Evolutionary conservation across 768 basidiomycete genomes (phyloP).

Genomic region (Phanerochaete carnosa): DNA sequence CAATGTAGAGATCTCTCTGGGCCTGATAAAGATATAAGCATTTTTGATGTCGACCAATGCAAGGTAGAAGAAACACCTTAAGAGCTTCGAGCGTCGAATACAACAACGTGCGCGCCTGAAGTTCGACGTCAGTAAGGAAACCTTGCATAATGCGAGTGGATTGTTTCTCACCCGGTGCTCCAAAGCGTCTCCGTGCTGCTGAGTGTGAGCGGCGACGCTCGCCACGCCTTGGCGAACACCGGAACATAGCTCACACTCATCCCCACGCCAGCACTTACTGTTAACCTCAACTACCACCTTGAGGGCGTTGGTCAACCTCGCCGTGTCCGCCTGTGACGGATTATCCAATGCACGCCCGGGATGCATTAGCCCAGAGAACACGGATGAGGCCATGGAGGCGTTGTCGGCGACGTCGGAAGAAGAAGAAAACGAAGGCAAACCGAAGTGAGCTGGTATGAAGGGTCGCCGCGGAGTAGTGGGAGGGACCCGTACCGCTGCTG

Average conservation of each 20-base stretch:
- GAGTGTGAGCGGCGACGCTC: slow-evolving; percentile 63
- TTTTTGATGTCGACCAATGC: background rate
- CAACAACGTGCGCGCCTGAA: slow-evolving; percentile 58
- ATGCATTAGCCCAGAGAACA: slow-evolving; percentile 17
- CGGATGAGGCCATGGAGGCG: slow-evolving; percentile 22
- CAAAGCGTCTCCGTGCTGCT: slow-evolving; percentile 68
- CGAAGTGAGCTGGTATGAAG: slow-evolving; percentile 69
- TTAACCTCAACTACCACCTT: slow-evolving; percentile 76
- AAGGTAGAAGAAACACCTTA: slow-evolving; percentile 46
- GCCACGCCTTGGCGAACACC: slow-evolving; percentile 74
- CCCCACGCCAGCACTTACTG: slow-evolving; percentile 80
- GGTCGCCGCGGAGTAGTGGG: slow-evolving; percentile 53
- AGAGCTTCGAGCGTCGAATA: slow-evolving; percentile 72
- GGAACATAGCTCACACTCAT: slow-evolving; percentile 74
- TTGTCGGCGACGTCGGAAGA: slow-evolving; percentile 15
- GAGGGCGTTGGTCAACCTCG: slow-evolving; percentile 79
- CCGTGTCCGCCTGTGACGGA: slow-evolving; percentile 68
- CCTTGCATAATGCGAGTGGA: background rate
- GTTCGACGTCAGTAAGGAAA: background rate
- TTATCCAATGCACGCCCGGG: slow-evolving; percentile 18
- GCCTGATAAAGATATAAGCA: slow-evolving; percentile 36
- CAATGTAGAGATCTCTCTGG: slow-evolving; percentile 84
- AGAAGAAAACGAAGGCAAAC: slow-evolving; percentile 44
- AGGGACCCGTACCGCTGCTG: slow-evolving; percentile 79
- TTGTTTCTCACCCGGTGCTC: slow-evolving; percentile 60